phyloP scores from a whole-genome alignment of 495 filamentous ascomycete species.

The Neurospora sublineolata region DNA sequence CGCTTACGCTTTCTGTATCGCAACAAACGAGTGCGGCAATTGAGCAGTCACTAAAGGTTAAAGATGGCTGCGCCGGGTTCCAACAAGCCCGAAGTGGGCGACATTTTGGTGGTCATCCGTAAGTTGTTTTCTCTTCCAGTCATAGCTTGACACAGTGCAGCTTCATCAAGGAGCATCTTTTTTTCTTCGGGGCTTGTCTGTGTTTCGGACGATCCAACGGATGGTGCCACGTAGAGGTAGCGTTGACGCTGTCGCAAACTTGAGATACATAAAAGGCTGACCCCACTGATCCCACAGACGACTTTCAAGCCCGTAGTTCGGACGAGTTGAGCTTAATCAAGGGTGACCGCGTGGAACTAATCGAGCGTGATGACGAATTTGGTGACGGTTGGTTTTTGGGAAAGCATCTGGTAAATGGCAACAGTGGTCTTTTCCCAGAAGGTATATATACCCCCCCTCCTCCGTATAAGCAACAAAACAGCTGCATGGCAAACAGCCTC shows the following conservation, averaged over 20 bases:
- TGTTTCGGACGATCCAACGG: not conserved
- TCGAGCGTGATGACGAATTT: conserved; percentile 95
- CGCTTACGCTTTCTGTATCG: not conserved
- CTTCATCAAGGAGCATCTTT: not conserved
- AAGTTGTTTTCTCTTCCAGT: conserved; percentile 31
- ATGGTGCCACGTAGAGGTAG: not conserved
- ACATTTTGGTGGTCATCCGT: conserved; percentile 69
- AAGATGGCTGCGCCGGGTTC: conserved; percentile 36
- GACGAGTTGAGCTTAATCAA: conserved; percentile 85
- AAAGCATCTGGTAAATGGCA: conserved; percentile 59
- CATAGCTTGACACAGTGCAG: not conserved
- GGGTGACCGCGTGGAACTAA: conserved; percentile 80
- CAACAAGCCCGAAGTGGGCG: conserved; percentile 48
- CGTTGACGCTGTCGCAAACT: not conserved
- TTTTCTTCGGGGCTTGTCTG: not conserved
- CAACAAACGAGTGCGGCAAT: conserved; percentile 12
- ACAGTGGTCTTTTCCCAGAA: conserved; percentile 81
- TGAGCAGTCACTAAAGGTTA: conserved; percentile 2
- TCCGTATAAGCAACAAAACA: not conserved
- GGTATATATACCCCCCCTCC: conserved; percentile 39
- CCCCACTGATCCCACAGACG: conserved; percentile 39
- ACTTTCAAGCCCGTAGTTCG: conserved; percentile 77
- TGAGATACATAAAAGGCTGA: conserved; percentile 5
- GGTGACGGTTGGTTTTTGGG: conserved; percentile 97
- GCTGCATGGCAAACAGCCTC: not conserved